Base-by-base conservation (phyloP, 75 land plant species). In the Pinus albicaulis region DNA sequence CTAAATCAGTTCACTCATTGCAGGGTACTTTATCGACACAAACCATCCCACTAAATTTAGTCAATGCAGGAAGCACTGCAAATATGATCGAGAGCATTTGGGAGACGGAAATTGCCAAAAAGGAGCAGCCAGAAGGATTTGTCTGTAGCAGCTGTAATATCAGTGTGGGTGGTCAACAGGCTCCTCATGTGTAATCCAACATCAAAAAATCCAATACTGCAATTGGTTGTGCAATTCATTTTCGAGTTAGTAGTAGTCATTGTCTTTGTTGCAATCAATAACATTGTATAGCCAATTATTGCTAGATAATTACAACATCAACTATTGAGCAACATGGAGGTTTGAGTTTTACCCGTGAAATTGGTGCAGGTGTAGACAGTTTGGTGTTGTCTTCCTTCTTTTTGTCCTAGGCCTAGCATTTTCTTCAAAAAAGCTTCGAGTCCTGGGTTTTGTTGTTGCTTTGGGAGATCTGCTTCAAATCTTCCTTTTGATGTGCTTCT, bases 301-400 rank as follows among this genome's bases (percentile, higher is more conserved):
- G 5, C 41, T 38, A 5, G 41, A 38, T 38, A 38, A 6, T 38
- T 38, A 38, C 41, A 38, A 38, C 6, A 5, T 38, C 41, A 38
- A 38, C 0, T 5, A 38, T 38, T 38, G 41, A 38, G 41, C 41
- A 4, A 38, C 6, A 5, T 38, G 5, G 41, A 38, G 36, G 36
- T 5, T 16, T 17, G n/a, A 15, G 20, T 15, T 20, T 57, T 17
- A 4, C 0, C 17, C 0, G 17, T 57, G 20, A 57, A 19, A 57
- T 15, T 56, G 15, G 4, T 56, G 19, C 76, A 98, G 98, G 99
- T 98, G 61, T 95, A 98, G 80, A 98, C 98, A 98, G 72, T 98
- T 98, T 91, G 99, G 99, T 71, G 99, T 98, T 1, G 94, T 98
- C 61, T 98, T 98, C 77, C 98, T 98, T 79, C 98, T 98, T 56